These are phyloP conservation scores for Yamadazyma membranifaciens DNA, from an alignment of 1,139 yeast genomes.

Conservation along the genomic window DNA sequence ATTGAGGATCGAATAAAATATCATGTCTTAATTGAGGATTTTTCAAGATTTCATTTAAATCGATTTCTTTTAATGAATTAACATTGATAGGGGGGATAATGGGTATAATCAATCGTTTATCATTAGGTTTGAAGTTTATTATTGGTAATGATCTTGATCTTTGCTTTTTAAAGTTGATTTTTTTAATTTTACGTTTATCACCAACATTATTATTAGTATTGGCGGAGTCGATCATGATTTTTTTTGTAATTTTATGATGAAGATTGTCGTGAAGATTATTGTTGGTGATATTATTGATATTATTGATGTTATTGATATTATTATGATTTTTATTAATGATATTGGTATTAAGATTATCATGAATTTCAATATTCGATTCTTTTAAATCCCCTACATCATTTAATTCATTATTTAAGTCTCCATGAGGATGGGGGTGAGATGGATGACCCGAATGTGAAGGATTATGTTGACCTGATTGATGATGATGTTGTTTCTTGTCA, in stretches of 20 bases:
- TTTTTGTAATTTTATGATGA: not conserved
- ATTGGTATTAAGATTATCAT: too few species aligned
- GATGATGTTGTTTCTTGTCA: constrained; percentile 1
- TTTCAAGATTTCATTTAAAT: constrained; percentile 81
- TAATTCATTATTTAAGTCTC: not conserved
- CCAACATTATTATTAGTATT: not conserved
- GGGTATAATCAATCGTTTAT: constrained; percentile 21
- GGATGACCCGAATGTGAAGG: not conserved
- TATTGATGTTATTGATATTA: too few species aligned
- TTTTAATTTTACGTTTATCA: not conserved
- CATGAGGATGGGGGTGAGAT: constrained; percentile 2
- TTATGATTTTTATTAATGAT: too few species aligned
- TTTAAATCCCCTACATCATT: not conserved
- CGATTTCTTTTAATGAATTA: constrained; percentile 82
- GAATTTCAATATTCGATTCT: too few species aligned
- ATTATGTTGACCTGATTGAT: not conserved
- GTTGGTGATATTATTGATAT: too few species aligned
- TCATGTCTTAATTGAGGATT: constrained; percentile 94
- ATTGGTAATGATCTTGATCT: constrained; percentile 46
- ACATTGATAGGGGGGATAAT: constrained; percentile 80
- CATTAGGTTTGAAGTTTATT: constrained; percentile 26
- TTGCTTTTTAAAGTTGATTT: constrained; percentile 26
- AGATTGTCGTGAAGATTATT: not conserved
- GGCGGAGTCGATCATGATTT: not conserved
- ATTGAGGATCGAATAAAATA: constrained; percentile 85